Evolutionary conservation across 2,329 filamentous ascomycete species (phyloP).

Genomic region (Keithomyces neogunnii): DNA sequence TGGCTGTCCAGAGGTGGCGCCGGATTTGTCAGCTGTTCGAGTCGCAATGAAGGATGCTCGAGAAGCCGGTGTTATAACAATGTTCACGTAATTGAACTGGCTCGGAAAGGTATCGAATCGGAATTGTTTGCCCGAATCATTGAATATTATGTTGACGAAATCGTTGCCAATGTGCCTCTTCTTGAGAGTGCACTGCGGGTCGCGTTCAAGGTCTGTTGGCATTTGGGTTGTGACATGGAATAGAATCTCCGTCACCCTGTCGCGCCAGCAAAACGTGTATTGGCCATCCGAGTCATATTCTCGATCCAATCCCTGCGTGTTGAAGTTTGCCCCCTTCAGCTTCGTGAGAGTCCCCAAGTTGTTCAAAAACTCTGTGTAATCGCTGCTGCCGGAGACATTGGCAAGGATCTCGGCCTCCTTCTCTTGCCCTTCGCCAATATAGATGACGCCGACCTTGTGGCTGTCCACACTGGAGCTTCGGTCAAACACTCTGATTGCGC

Average conservation of each 20-base stretch:
- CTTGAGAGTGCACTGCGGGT: conserved; percentile 71
- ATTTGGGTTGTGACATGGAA: conserved; percentile 97
- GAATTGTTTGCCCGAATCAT: conserved; percentile 87
- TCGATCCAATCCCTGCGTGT: conserved; percentile 84
- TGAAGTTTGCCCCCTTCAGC: conserved; percentile 77
- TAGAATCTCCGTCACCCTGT: conserved; percentile 88
- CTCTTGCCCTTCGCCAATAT: conserved; percentile 80
- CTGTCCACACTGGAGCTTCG: conserved; percentile 84
- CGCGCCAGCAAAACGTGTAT: conserved; percentile 88
- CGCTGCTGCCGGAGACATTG: conserved; percentile 77
- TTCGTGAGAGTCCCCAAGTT: conserved; percentile 74
- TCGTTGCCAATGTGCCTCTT: conserved; percentile 96
- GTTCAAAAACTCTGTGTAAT: conserved; percentile 80
- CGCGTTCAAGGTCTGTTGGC: conserved; percentile 75
- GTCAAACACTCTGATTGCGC: conserved; percentile 77
- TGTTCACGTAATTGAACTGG: conserved; percentile 94
- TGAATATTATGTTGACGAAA: conserved; percentile 97
- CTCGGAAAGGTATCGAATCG: conserved; percentile 87
- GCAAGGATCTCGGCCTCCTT: conserved; percentile 76
- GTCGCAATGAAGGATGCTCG: conserved; percentile 66
- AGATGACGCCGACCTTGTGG: conserved; percentile 91
- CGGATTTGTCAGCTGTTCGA: conserved; percentile 31
- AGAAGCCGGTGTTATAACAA: conserved; percentile 86
- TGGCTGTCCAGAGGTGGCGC: conserved; percentile 20
- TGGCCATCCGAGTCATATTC: conserved; percentile 72